phyloP scores from a whole-genome alignment of 2,329 filamentous ascomycete genomes.

The Neofusicoccum parvum region DNA sequence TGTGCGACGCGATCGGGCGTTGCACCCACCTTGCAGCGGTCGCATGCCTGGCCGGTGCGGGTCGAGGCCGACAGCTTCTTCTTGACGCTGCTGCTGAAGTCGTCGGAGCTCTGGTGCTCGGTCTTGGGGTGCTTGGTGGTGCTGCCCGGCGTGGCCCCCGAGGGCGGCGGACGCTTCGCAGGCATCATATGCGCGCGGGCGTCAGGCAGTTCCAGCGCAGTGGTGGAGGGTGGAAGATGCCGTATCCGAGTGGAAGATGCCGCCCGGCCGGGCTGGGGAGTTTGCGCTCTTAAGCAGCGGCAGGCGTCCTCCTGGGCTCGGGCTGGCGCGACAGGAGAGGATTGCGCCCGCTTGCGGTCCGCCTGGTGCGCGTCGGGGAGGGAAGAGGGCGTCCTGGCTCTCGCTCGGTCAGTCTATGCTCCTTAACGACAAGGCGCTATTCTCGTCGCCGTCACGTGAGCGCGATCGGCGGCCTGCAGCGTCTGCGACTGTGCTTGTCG shows the following conservation, averaged over 20 bases:
- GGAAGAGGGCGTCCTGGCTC: conserved; percentile 12
- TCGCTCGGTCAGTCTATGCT: conserved; percentile 9
- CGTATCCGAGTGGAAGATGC: conserved; percentile 22
- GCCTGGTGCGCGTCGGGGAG: conserved; percentile 14
- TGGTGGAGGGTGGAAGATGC: conserved; percentile 22
- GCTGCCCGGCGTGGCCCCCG: conserved; percentile 3
- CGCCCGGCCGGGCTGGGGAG: conserved; percentile 17
- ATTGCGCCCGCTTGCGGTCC: conserved; percentile 19
- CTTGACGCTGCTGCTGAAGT: conserved; percentile 45
- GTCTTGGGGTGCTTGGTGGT: conserved; percentile 37
- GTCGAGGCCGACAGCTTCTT: conserved; percentile 58
- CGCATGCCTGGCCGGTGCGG: conserved; percentile 81
- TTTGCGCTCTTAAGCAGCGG: conserved; percentile 16
- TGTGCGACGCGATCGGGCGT: conserved; percentile 6
- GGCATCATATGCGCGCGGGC: conserved; percentile 22
- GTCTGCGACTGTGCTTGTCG: conserved; percentile 6
- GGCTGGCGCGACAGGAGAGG: conserved; percentile 16
- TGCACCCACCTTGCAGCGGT: conserved; percentile 74
- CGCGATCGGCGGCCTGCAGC: conserved; percentile 12
- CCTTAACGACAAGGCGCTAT: conserved; percentile 9
- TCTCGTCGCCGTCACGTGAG: conserved; percentile 10
- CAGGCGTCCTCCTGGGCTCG: conserved; percentile 12
- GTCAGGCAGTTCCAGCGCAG: conserved; percentile 21
- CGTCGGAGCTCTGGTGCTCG: conserved; percentile 32
- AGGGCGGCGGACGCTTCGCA: conserved; percentile 21